Evolutionary conservation across 1,284 basidiomycete species (phyloP).

Genomic region (Rhodotorula glutinis): DNA sequence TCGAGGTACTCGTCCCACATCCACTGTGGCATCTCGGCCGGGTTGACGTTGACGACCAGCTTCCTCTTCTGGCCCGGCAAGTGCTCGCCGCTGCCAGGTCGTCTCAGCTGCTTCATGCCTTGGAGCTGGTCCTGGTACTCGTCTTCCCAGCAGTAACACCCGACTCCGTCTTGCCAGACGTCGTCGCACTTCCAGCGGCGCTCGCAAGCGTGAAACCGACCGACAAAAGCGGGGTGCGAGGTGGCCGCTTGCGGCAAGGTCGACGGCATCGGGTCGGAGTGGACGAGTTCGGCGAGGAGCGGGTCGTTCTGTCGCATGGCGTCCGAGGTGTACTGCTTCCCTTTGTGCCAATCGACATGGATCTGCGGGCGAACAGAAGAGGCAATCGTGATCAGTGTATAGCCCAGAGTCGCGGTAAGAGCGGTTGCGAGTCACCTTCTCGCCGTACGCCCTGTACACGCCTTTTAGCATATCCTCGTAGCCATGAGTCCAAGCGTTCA

Average conservation of each 20-base stretch:
- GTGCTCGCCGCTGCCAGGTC: conserved; percentile 1
- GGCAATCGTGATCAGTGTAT: not conserved
- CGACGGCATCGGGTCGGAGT: conserved; percentile 51
- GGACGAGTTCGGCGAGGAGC: conserved; percentile 60
- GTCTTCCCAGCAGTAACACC: conserved; percentile 30
- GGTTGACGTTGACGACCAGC: conserved; percentile 69
- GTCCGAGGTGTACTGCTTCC: conserved; percentile 60
- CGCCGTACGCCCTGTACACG: conserved; percentile 62
- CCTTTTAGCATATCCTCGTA: conserved; percentile 68
- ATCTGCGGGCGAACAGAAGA: conserved; percentile 55
- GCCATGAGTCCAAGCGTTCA: conserved; percentile 92
- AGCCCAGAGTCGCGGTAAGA: not conserved
- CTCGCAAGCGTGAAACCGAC: conserved; percentile 87
- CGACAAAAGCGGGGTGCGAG: conserved; percentile 41
- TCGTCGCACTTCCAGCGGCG: conserved; percentile 66
- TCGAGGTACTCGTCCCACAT: conserved; percentile 63
- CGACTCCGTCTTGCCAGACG: conserved; percentile 38
- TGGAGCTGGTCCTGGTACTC: conserved; percentile 20
- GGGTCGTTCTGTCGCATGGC: conserved; percentile 54
- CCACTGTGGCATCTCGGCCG: conserved; percentile 61
- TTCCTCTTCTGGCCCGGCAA: not conserved
- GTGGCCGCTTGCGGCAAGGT: not conserved
- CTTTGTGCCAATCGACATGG: conserved; percentile 84
- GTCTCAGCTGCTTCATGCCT: conserved; percentile 26
- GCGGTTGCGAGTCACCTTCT: conserved; percentile 34